These are phyloP conservation scores for Blastobotrys aristatus DNA, from an alignment of 1,139 yeast genomes.

Conservation along the genomic window DNA sequence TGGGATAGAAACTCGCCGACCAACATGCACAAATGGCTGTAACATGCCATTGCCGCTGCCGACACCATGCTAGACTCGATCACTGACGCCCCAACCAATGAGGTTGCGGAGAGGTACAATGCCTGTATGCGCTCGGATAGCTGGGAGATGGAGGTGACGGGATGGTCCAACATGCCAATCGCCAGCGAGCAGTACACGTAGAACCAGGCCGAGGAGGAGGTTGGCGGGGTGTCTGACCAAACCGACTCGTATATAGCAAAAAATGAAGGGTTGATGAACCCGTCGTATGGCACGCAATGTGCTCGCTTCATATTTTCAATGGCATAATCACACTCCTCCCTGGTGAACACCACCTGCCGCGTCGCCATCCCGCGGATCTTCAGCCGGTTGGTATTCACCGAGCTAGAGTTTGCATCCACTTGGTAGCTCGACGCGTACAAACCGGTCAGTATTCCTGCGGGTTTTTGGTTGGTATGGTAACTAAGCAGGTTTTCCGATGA, in stretches of 20 bases:
- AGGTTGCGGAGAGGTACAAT: slow-evolving; percentile 17
- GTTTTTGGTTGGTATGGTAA: not conserved
- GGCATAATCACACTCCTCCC: slow-evolving; percentile 14
- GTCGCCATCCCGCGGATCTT: slow-evolving; percentile 3
- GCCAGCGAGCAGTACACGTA: slow-evolving; percentile 15
- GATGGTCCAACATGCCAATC: slow-evolving; percentile 14
- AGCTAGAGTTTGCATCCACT: not conserved
- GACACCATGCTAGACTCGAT: slow-evolving; percentile 15
- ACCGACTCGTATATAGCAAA: slow-evolving; percentile 10
- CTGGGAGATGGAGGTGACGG: slow-evolving; percentile 11
- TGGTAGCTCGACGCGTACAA: slow-evolving; percentile 14
- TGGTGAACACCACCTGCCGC: slow-evolving; percentile 1
- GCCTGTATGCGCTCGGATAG: slow-evolving; percentile 9
- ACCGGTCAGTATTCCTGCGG: slow-evolving; percentile 11
- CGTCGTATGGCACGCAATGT: slow-evolving; percentile 15
- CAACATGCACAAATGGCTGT: slow-evolving; percentile 16
- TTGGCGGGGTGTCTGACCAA: slow-evolving; percentile 8
- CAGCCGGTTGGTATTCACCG: not conserved
- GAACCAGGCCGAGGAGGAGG: slow-evolving; percentile 13
- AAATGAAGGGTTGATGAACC: slow-evolving; percentile 12
- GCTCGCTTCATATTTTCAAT: not conserved
- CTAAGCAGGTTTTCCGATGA: not conserved
- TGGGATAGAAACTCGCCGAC: slow-evolving; percentile 17
- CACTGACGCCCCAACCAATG: slow-evolving; percentile 16
- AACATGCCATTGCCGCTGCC: slow-evolving; percentile 15